Conservation (phyloP, 2,329 filamentous ascomycete species). For the Tolypocladium album region DNA sequence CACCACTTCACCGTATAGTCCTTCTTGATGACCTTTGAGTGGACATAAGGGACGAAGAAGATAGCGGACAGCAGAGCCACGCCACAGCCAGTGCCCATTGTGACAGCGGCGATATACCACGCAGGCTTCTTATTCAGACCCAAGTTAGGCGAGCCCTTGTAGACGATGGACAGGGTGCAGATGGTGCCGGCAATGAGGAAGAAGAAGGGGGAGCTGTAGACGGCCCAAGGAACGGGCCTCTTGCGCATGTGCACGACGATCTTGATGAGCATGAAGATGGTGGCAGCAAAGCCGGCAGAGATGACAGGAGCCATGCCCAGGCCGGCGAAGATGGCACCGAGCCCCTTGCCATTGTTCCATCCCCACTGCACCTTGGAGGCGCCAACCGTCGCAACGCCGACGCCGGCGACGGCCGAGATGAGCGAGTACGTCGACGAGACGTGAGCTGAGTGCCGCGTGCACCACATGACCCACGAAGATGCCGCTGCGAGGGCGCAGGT, state of each 20-base stretch:
- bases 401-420: constrained; percentile 55
- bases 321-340: constrained; percentile 62
- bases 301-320: constrained; percentile 61
- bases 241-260: constrained; percentile 58
- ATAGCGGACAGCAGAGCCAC: constrained; percentile 48
- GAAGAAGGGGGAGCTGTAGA: constrained; percentile 64
- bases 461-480: constrained; percentile 69
- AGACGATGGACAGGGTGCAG: constrained; percentile 68
- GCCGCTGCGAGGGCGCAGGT: constrained; percentile 52
- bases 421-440: constrained; percentile 62
- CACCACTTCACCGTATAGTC: constrained; percentile 56
- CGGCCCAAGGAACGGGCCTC: constrained; percentile 61
- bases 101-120: constrained; percentile 58
- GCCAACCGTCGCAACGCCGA: constrained; percentile 55
- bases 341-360: constrained; percentile 57
- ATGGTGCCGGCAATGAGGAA: constrained; percentile 67
- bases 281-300: constrained; percentile 50
- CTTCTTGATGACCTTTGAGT: constrained; percentile 57
- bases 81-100: constrained; percentile 51
- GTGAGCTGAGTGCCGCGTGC: constrained; percentile 59
- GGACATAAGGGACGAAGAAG: constrained; percentile 65
- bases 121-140: constrained; percentile 54
- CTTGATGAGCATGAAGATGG: constrained; percentile 59
- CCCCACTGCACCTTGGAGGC: constrained; percentile 54
- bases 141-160: constrained; percentile 66